Evolutionary conservation across 208 protist species (phyloP), one percentile per base, ranked within the genome.

Genomic region (Leishmania aethiopica): DNA sequence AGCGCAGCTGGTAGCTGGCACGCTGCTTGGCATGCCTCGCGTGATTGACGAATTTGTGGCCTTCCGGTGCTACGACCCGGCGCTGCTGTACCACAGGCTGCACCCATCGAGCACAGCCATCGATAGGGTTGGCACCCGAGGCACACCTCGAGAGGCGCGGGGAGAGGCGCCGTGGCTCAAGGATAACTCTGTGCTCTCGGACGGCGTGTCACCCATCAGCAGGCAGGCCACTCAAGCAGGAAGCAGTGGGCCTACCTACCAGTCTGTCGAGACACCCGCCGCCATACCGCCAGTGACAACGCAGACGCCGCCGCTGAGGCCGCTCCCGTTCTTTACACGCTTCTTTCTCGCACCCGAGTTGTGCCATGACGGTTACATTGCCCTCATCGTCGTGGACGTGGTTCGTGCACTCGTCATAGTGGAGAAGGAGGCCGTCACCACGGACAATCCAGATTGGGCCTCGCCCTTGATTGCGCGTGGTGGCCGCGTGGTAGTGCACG

Each of bases 261-360:
- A 51, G 70, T 17, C 55, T 37, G 57, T 37, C 3, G 62, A 59
- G 17, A 7, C 79, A 37, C 10, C 72, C 19, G 15, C 40, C 32
- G 64, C 15, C 37, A 28, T 15, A 17, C 22, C n/a, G 45, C 35
- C 40, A 17, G 1, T 32, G 55, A 60, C 72, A 72, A 7, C 79
- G 17, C 2, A 10, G 57, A 73, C 73, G 35, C 28, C 60, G n/a
- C 37, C 64, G 55, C 86, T 80, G 73, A 81, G 53, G 75, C 79
- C 86, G 67, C 80, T 83, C 37, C 82, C 83, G 17, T 85, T 83
- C 83, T 83, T 75, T 70, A 92, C 89, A 53, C 93, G 91, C 49
- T 96, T 91, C 79, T 95, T 95, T 45, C 83, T 96, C 47, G 87
- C 87, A 35, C 93, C 93, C 37, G 90, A 96, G 82, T 81, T 96